Conservation (phyloP, 306 rosid species). For the Prinsepia uniflora region DNA sequence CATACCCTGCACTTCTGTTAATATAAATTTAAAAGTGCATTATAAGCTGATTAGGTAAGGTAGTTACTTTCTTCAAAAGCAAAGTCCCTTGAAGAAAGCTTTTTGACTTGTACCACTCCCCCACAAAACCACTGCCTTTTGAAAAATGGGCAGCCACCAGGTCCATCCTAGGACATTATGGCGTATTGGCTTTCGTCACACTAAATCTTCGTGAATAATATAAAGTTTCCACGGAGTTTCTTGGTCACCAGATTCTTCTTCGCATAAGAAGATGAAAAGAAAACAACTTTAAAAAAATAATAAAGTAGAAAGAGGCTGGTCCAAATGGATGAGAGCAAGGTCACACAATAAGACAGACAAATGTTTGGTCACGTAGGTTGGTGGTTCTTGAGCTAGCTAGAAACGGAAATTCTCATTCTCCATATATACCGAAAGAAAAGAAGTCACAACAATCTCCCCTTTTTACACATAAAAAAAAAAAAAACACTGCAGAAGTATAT, state of each 20-base stretch:
- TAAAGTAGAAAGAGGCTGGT: constrained; percentile 12
- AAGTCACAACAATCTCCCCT: constrained; percentile 14
- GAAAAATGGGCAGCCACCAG: constrained; percentile 24
- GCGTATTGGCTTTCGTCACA: constrained; percentile 17
- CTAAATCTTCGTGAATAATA: neutral
- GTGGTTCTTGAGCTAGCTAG: constrained; percentile 38
- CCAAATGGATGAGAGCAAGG: constrained; percentile 20
- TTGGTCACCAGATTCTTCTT: constrained; percentile 36
- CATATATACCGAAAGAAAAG: constrained; percentile 20
- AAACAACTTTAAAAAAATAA: neutral
- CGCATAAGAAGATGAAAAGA: constrained; percentile 19
- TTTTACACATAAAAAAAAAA: neutral
- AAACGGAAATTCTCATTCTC: constrained; percentile 23
- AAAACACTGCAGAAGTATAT: neutral
- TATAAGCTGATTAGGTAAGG: constrained; percentile 30
- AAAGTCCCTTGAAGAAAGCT: constrained; percentile 16
- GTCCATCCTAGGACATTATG: constrained; percentile 24
- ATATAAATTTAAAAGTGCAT: constrained; percentile 13
- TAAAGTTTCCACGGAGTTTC: constrained; percentile 24
- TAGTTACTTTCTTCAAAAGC: constrained; percentile 35
- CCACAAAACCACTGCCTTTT: constrained; percentile 19
- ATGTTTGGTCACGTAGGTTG: constrained; percentile 32
- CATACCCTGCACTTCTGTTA: neutral
- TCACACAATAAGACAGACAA: constrained; percentile 39
- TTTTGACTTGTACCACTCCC: constrained; percentile 18